These are phyloP conservation scores for Cadophora gregata DNA, from an alignment of 2,329 filamentous ascomycete species.

Conservation along the genomic window DNA sequence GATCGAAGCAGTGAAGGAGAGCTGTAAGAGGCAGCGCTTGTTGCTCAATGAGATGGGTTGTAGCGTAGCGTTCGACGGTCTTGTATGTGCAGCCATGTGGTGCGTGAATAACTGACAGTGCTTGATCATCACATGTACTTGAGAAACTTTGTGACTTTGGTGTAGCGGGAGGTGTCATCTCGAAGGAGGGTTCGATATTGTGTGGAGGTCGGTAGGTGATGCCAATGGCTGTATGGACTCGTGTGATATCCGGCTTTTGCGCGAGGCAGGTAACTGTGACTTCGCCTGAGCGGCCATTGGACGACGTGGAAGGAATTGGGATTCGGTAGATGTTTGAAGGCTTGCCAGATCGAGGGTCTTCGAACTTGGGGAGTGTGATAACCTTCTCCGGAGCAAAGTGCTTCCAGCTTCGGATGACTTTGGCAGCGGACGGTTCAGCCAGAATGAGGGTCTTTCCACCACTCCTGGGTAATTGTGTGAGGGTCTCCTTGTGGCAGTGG, in stretches of 20 bases:
- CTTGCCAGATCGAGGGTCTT: constrained; percentile 45
- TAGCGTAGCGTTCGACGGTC: constrained; percentile 60
- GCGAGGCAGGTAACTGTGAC: constrained; percentile 73
- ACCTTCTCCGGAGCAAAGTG: constrained; percentile 64
- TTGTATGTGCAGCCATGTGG: constrained; percentile 66
- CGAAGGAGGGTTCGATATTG: constrained; percentile 15
- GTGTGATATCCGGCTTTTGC: constrained; percentile 64
- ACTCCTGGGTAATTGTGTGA: constrained; percentile 64
- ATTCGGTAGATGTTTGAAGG: constrained; percentile 49
- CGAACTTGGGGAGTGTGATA: constrained; percentile 53
- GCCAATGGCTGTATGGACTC: constrained; percentile 69
- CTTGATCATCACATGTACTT: constrained; percentile 45
- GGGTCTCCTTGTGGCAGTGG: constrained; percentile 73
- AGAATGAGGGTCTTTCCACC: constrained; percentile 66
- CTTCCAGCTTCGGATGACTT: constrained; percentile 69
- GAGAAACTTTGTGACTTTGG: constrained; percentile 14
- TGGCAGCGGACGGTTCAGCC: constrained; percentile 68
- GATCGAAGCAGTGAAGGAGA: constrained; percentile 69
- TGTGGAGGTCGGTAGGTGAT: constrained; percentile 65
- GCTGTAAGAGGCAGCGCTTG: constrained; percentile 66
- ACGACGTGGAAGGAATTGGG: constrained; percentile 57
- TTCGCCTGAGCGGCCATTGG: constrained; percentile 64
- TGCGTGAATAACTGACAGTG: constrained; percentile 67
- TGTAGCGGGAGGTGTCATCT: constrained; percentile 17
- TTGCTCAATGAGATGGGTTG: constrained; percentile 60